phyloP scores from a whole-genome alignment of 2,329 filamentous ascomycete genomes.

The Alternaria brassicae region DNA sequence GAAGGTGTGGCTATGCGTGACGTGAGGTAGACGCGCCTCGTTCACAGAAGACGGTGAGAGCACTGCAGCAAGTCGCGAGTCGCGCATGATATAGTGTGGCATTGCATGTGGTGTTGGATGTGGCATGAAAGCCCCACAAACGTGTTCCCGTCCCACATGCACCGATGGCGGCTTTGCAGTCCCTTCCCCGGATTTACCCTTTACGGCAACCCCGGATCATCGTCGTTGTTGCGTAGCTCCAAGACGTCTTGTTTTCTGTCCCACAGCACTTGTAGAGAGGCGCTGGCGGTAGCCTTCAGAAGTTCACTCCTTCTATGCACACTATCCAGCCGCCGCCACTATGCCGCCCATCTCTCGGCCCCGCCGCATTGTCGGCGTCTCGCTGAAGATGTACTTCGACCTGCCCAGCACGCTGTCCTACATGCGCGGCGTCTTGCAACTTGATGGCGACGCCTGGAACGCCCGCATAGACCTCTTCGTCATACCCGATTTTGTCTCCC shows the following conservation, averaged over 20 bases:
- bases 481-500: conserved; percentile 77
- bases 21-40: background rate
- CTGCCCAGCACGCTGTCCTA: conserved; percentile 65
- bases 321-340: conserved; percentile 4
- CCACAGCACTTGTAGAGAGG: background rate
- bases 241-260: background rate
- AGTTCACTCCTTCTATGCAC: background rate
- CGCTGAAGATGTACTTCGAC: conserved; percentile 82
- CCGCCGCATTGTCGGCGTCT: conserved; percentile 74
- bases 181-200: conserved; percentile 5
- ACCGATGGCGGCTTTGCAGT: background rate
- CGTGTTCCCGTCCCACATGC: conserved; percentile 5
- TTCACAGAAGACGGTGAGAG: background rate
- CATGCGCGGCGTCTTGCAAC: conserved; percentile 51
- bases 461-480: conserved; percentile 73
- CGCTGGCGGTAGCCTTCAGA: background rate
- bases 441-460: conserved; percentile 61
- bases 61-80: background rate
- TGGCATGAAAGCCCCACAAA: conserved; percentile 11
- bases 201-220: conserved; percentile 10
- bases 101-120: conserved; percentile 5
- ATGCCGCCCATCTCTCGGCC: conserved; percentile 50
- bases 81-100: conserved; percentile 8
- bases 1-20: background rate
- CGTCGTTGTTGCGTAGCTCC: conserved; percentile 3